A percentile compares a stretch with the other conserved stretches of the same genome.
Conservation (phyloP, 2,329 filamentous ascomycete species). For the Colletotrichum paranaense region DNA sequence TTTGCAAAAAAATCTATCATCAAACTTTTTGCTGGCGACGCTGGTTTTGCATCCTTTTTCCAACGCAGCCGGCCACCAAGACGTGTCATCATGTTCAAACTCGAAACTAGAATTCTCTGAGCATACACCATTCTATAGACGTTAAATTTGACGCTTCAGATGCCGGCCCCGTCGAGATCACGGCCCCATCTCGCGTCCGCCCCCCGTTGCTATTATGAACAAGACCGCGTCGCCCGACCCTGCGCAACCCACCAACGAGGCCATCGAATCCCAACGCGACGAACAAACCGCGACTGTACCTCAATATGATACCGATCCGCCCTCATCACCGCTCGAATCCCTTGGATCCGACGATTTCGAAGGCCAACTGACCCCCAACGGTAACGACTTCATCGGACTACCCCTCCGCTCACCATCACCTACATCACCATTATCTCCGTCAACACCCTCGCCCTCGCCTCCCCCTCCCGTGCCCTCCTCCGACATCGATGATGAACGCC, state of each 20-base stretch:
- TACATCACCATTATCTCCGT: conserved; percentile 7
- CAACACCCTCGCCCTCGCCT: conserved; percentile 15
- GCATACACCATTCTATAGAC: conserved; percentile 63
- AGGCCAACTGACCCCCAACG: conserved; percentile 35
- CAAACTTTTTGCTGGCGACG: conserved; percentile 65
- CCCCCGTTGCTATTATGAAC: conserved; percentile 65
- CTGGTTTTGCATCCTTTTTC: conserved; percentile 54
- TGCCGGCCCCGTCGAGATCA: conserved; percentile 67
- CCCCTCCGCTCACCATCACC: conserved; percentile 14
- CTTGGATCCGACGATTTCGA: conserved; percentile 36
- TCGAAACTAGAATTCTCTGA: conserved; percentile 57
- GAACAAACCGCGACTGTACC: conserved; percentile 33
- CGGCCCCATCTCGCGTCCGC: conserved; percentile 52
- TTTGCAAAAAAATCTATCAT: conserved; percentile 35
- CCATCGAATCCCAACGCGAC: conserved; percentile 40
- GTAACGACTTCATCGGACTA: conserved; percentile 31
- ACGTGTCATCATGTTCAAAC: conserved; percentile 67
- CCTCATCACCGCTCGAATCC: conserved; percentile 29
- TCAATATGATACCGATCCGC: conserved; percentile 28
- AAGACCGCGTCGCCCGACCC: conserved; percentile 68
- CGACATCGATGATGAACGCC: conserved; percentile 57
- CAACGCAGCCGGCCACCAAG: conserved; percentile 58
- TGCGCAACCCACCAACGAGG: conserved; percentile 47
- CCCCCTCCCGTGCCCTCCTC: conserved; percentile 7
- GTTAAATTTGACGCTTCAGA: conserved; percentile 65